Conservation (phyloP, 2,329 filamentous ascomycete species). For the Cryphonectria parasitica region DNA sequence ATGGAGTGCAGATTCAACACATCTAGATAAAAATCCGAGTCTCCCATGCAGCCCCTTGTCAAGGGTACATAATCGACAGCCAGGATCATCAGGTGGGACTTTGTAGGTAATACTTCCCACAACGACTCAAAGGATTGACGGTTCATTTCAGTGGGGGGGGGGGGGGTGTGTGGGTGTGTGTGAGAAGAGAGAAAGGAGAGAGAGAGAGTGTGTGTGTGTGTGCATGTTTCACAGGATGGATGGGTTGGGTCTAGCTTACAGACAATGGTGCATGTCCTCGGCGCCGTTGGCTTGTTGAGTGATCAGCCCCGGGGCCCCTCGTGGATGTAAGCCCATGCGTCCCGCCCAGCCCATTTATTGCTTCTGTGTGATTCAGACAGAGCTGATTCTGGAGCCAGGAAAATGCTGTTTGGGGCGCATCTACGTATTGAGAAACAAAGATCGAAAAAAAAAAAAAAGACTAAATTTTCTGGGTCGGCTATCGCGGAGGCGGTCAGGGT, state of each 20-base stretch:
- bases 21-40: background rate
- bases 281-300: background rate
- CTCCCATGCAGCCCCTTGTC: slow-evolving; percentile 1
- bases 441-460: no score
- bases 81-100: background rate
- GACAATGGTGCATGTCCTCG: background rate
- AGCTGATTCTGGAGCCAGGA: background rate
- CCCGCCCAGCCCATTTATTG: background rate
- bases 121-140: background rate
- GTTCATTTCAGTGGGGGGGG: background rate
- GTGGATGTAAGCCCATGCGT: background rate
- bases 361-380: background rate
- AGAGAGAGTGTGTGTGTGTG: background rate
- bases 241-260: background rate
- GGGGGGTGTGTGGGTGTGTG: background rate
- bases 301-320: background rate
- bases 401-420: background rate
- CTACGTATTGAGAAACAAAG: background rate
- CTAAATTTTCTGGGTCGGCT: background rate
- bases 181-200: no score
- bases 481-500: background rate
- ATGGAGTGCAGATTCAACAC: background rate
- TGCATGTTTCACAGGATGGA: background rate
- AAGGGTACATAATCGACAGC: background rate
- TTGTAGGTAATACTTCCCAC: background rate